Evolutionary conservation across 192 early-diverging fungal genomes (phyloP).

Genomic region (Coemansia sp.): DNA sequence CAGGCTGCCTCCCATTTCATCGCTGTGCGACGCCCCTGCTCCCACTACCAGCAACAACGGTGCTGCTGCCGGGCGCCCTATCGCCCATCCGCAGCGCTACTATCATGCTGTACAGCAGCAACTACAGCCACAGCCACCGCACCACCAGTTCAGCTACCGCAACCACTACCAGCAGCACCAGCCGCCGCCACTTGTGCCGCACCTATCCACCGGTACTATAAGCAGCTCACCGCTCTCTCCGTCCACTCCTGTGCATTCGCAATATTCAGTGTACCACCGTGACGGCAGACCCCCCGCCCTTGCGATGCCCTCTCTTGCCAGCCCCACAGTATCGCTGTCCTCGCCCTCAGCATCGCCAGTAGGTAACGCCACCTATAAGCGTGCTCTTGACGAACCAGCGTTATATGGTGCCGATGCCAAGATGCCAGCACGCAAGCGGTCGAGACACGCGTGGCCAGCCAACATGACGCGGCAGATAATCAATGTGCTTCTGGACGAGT

Average conservation of each 20-base stretch:
- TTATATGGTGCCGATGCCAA: no score
- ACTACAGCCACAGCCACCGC: not conserved
- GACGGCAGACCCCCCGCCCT: not conserved
- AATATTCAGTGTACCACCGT: not conserved
- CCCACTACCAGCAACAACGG: not conserved
- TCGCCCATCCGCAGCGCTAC: not conserved
- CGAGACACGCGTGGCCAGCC: slow-evolving; percentile 45
- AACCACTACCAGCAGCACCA: slow-evolving; percentile 9
- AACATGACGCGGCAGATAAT: slow-evolving; percentile 48
- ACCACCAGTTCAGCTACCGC: slow-evolving; percentile 2
- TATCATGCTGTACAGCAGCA: no score
- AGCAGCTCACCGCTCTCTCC: slow-evolving; percentile 2
- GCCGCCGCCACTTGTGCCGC: slow-evolving; percentile 6
- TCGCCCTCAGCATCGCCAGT: not conserved
- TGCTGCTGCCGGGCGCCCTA: not conserved
- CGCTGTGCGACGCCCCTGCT: not conserved
- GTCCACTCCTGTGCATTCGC: not conserved
- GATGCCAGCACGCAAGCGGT: slow-evolving; percentile 37
- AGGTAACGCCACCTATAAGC: not conserved
- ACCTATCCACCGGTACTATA: not conserved
- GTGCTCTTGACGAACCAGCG: no score
- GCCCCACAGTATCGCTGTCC: not conserved
- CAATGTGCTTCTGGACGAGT: slow-evolving; percentile 51
- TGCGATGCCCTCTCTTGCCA: not conserved
- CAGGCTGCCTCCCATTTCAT: not conserved